Base-by-base conservation (phyloP, 2,329 filamentous ascomycete species). In the Blastomyces percursus region DNA sequence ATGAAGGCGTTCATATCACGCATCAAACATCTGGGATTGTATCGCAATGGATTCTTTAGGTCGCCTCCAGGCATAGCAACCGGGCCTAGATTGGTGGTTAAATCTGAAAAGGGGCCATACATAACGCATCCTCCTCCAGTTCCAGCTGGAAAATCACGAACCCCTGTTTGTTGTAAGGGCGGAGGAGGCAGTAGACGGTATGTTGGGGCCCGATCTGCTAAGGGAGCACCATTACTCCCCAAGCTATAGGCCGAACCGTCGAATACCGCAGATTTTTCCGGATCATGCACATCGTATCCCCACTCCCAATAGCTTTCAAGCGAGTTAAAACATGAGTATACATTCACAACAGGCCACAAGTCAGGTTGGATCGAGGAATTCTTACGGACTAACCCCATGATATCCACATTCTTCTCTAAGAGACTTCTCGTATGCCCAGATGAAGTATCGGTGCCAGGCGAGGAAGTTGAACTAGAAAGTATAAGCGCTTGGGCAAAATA, bases 341-440 rank as follows among this genome's bases (percentile, higher is more conserved):
- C 19, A 12, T 16, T 24, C 21, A 1, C 14, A 42, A 21, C 12
- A 21, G 8, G 14, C 30, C 24, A 27, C 35, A 54, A 51, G 56
- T 16, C 12, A 19, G n/a, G 40, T 21, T 30, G 42, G 8, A 30
- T 19, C 0, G 11, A 16, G 27, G 27, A 1, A 19, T n/a, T 30
- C 59, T 32, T 56, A 61, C 60, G 60, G 60, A 11, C 50, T 55
- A 30, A 68, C 69, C 2, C 75, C 76, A 12, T 66, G 67, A 65
- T 77, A 78, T 30, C 73, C 72, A 58, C 77, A 79, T 64, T 78
- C 72, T 4, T 76, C 67, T 50, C 71, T 69, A 4, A 79, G 69
- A 9, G 71, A 71, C 62, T 71, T 68, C 62, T 78, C 77, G 62
- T 74, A 77, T 14, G 72, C 66, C 42, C 64, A 69, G 44, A 73